Base-by-base conservation (phyloP, 345 rosid genomes). In the Pistacia integerrima region DNA sequence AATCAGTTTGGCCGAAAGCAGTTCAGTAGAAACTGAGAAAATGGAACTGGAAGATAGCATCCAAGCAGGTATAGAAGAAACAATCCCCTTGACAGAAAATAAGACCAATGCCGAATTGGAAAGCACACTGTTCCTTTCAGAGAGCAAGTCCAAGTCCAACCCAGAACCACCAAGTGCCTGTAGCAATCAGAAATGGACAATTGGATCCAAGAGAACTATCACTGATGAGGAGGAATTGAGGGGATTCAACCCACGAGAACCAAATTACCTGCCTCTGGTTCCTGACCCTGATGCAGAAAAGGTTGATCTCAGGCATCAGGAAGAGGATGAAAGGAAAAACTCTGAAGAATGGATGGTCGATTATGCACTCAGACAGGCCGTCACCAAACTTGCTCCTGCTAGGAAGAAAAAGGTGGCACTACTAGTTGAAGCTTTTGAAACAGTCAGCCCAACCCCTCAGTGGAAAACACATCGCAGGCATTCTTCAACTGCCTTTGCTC, bases 281-380 rank as follows among this genome's bases (percentile, higher is more conserved):
- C 81, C 84, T 11, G 93, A 86, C 5, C 84, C 88, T 3, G 97
- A 91, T 44, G 74, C 87, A 18, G 97, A 92, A 63, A 94, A 85
- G 75, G 93, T 97, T 70, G 89, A 83, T 81, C 89, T 97, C 49
- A 88, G 82, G 92, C 98, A 94, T 79, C 98, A 85, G 68, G 85
- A 80, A 78, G 82, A 76, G 59, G 90, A 87, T 68, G 97, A 88
- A 57, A 94, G 89, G 88, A 94, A 77, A 83, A 89, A 85, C 76
- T 78, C 94, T 10, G 96, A 92, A 69, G 97, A 97, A 77, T 94
- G 98, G 99, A 97, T 94, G 99, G 75, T 94, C 56, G 98, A 97
- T 84, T 80, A 85, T 69, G 93, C 97, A 48, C 92, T 97, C 70
- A 93, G 85, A 77, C 89, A 85, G 79, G 86, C 93, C 1, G 96